Conservation (phyloP, 257 asterid genomes). For the Euphrasia confusa region DNA sequence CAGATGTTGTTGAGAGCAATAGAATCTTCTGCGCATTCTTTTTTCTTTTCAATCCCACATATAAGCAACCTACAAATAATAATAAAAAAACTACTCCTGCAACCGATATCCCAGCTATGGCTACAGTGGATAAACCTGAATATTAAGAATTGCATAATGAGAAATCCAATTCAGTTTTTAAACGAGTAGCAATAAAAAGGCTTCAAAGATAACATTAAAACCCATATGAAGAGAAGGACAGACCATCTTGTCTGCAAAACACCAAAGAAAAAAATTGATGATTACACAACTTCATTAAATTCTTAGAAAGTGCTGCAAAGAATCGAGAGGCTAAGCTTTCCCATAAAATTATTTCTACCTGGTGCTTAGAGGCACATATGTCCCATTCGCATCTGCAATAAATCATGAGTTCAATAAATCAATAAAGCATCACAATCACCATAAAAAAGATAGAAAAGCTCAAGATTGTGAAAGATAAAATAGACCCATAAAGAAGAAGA, state of each 20-base stretch:
- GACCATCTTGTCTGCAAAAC: conserved; percentile 71
- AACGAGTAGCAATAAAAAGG: conserved; percentile 19
- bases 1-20: conserved; percentile 39
- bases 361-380: conserved; percentile 37
- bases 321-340: not conserved
- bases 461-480: conserved; percentile 2
- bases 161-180: conserved; percentile 11
- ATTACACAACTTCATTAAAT: conserved; percentile 11
- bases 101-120: conserved; percentile 66
- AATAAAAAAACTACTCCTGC: conserved; percentile 44
- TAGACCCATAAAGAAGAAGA: conserved; percentile 7
- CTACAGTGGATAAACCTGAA: conserved; percentile 73
- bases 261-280: not conserved
- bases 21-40: conserved; percentile 35
- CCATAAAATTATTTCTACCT: conserved; percentile 41
- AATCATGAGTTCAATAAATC: conserved; percentile 22
- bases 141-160: conserved; percentile 17
- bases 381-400: conserved; percentile 57
- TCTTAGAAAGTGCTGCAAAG: conserved; percentile 6
- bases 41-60: conserved; percentile 42
- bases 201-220: conserved; percentile 29
- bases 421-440: conserved; percentile 20
- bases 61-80: conserved; percentile 49
- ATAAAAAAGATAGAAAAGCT: not conserved
- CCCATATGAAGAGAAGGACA: conserved; percentile 35